These are phyloP conservation scores for Lachnellula cervina DNA, from an alignment of 2,329 filamentous ascomycete genomes.

Conservation along the genomic window DNA sequence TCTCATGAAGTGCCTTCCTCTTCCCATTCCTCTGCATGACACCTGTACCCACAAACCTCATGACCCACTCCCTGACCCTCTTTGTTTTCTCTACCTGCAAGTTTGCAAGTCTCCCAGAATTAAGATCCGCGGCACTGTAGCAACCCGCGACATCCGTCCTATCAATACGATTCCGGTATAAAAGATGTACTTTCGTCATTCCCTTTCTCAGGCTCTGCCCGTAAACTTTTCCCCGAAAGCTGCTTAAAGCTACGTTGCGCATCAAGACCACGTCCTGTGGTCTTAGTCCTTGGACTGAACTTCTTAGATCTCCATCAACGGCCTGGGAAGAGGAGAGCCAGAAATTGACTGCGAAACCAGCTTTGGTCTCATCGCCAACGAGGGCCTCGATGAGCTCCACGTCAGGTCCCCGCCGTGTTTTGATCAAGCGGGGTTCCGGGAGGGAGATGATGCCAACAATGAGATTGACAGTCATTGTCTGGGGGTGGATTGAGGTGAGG, in stretches of 20 bases:
- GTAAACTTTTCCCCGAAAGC: constrained; percentile 73
- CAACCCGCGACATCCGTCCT: constrained; percentile 49
- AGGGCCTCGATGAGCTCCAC: constrained; percentile 70
- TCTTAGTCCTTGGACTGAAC: constrained; percentile 44
- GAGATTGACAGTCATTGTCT: constrained; percentile 77
- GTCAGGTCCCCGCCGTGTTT: constrained; percentile 57
- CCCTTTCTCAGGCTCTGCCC: constrained; percentile 74
- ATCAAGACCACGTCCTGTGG: constrained; percentile 74
- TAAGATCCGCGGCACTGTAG: constrained; percentile 50
- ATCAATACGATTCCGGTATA: constrained; percentile 53
- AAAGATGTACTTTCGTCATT: constrained; percentile 63
- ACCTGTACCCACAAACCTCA: constrained; percentile 56
- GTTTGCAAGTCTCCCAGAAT: constrained; percentile 26
- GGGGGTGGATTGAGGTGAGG: constrained; percentile 64
- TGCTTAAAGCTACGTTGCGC: constrained; percentile 71
- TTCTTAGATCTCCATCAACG: constrained; percentile 24
- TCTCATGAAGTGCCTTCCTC: constrained; percentile 3
- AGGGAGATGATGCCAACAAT: constrained; percentile 76
- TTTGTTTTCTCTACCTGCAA: constrained; percentile 59
- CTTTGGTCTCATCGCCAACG: constrained; percentile 78
- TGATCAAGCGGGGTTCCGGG: constrained; percentile 61
- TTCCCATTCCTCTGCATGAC: background rate
- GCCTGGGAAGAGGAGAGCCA: constrained; percentile 55
- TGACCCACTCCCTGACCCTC: constrained; percentile 70
- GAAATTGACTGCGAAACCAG: constrained; percentile 77